Base-by-base conservation (phyloP, 2,329 filamentous ascomycete genomes). In the Pseudogymnoascus sp. region DNA sequence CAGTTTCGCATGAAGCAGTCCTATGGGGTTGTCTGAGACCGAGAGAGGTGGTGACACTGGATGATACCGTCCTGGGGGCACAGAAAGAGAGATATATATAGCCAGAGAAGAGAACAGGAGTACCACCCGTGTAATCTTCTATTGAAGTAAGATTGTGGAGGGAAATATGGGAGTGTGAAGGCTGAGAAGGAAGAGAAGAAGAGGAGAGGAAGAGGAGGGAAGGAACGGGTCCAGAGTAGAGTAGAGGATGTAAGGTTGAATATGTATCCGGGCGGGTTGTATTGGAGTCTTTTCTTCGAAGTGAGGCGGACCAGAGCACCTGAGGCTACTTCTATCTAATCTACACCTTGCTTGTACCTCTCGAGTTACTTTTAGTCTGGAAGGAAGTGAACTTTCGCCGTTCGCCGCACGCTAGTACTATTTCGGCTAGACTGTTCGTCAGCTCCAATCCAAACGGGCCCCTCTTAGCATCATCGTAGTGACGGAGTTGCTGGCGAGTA, bases 211-310 rank as follows among this genome's bases (percentile, higher is more conserved):
- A 35, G 52, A 61, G 62, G 61, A 55, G 62, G 45, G 52, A 38
- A 25, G 41, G 43, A 35, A 23, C 12, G 38, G 18, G 40, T 23
- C 31, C 55, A 63, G 38, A 63, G 45, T 52, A 16, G 14, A 52
- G 25, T 40, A 61, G 52, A 63, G 60, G 63, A 65, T 37, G 58
- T 66, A 64, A 61, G 61, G 61, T 55, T 25, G 63, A 65, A 66
- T 67, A 63, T 66, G 63, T 61, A 63, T 63, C 61, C 14, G 9
- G 16, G 43, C 23, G 43, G 11, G 43, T 49, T 37, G 28, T 31
- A 31, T 31, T 31, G 28, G 28, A 31, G n/a, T 49, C 49, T 55
- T 55, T 45, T 55, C 14, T 9, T 33, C 23, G 49, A 55, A 55
- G 49, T 55, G 49, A 55, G 49, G 49, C 49, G 49, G 49, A 55